Evolutionary conservation across 2,329 filamentous ascomycete genomes (phyloP), one percentile per base, ranked within the genome.

Genomic region (Sporothrix protearum): DNA sequence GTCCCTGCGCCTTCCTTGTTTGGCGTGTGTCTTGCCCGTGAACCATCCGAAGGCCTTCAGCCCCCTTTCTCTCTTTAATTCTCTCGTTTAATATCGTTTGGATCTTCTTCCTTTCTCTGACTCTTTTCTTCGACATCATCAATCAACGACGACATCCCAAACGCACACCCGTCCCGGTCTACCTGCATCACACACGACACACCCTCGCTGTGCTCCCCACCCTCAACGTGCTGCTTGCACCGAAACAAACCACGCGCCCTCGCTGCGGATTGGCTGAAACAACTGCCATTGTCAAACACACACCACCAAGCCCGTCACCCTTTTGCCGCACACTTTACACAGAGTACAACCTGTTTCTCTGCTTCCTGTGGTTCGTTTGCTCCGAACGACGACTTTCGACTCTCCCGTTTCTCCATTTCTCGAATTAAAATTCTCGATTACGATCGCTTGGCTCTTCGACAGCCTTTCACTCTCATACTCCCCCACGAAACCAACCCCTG

Each of bases 251-350:
- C 16, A 22, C 12, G 25, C 55, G 7, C 47, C 12, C 59, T 30
- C 33, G 69, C 36, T 61, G 25, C 61, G 61, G 61, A 71, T 71
- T 71, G 70, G 70, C 53, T 57, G 53, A 33, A 57, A 49, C 39
- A 53, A 49, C 42, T 42, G 19, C 61, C 63, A 61, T 71, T 68
- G 63, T 61, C 7, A 1, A 25, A 49, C 16, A 28, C 39, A 9
- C 39, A 19, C 61, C 53, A 59, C 55, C 55, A 6, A 25, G 2
- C 2, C 14, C n/a, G 8, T 36, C 33, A 39, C 33, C 16, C 12
- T 12, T 19, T 16, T n/a, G 28, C 64, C 30, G 22, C 22, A 66
- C 36, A 19, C n/a, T 28, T 47, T 47, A 47, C 42, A 14, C 42
- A 14, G 10, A 2, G 42, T 14, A 42, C 12, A 5, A 47, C 42